A percentile compares a stretch with the other conserved stretches of the same genome.
Conservation (phyloP, 495 filamentous ascomycete genomes). For the Aspergillus bridgeri region DNA sequence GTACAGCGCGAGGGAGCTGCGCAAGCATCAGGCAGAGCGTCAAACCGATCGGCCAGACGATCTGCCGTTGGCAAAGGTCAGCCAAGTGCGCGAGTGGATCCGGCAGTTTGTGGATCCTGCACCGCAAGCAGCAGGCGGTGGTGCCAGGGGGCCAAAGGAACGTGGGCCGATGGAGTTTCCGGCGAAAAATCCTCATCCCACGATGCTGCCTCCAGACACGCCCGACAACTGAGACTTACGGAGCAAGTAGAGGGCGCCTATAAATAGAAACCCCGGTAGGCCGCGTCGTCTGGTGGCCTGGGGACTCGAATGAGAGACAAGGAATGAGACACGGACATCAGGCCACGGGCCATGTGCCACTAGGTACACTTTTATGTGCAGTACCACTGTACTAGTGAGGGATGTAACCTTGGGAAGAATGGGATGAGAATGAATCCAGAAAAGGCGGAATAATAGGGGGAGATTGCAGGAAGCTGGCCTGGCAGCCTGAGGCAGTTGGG, state of each 20-base stretch:
- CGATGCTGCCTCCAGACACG: slow-evolving; percentile 47
- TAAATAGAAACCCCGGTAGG: slow-evolving; percentile 16
- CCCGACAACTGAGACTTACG: no score
- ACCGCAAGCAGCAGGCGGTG: slow-evolving; percentile 39
- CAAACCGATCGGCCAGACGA: slow-evolving; percentile 33
- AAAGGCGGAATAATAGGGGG: neutral
- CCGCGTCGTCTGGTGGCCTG: neutral
- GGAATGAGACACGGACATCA: no score
- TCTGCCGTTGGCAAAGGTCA: slow-evolving; percentile 58
- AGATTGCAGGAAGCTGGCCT: neutral
- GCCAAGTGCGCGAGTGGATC: slow-evolving; percentile 71
- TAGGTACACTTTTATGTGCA: no score
- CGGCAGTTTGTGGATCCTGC: slow-evolving; percentile 60
- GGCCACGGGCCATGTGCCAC: no score
- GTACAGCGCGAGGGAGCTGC: slow-evolving; percentile 26
- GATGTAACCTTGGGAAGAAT: no score
- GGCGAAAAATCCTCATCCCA: neutral
- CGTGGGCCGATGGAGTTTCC: slow-evolving; percentile 22
- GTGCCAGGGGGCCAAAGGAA: slow-evolving; percentile 26
- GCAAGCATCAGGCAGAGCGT: slow-evolving; percentile 11
- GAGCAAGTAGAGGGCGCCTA: slow-evolving; percentile 2
- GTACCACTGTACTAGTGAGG: no score
- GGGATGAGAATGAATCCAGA: no score
- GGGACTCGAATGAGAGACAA: no score
- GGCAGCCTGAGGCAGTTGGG: neutral